phyloP scores from a whole-genome alignment of 306 rosid genomes.

The Nissolia schottii region DNA sequence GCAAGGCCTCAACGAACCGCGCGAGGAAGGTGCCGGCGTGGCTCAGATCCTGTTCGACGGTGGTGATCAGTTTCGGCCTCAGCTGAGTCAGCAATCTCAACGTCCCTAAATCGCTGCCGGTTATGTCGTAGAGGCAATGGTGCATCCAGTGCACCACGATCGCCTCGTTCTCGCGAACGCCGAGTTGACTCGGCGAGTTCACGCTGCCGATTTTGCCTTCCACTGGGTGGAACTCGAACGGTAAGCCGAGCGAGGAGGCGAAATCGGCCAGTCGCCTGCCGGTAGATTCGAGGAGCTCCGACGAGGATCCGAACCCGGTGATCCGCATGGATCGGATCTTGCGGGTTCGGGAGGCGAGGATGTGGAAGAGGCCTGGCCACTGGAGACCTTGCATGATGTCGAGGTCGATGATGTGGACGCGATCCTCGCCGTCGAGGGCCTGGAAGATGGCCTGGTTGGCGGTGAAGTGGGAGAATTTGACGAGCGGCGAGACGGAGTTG shows the following conservation, averaged over 20 bases:
- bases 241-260: conserved; percentile 71
- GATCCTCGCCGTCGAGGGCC: conserved; percentile 86
- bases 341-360: conserved; percentile 74
- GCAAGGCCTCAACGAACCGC: conserved; percentile 96
- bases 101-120: conserved; percentile 84
- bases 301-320: conserved; percentile 89
- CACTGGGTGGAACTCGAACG: conserved; percentile 77
- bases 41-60: conserved; percentile 90
- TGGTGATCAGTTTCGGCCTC: conserved; percentile 73
- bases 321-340: conserved; percentile 84
- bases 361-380: conserved; percentile 98
- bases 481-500: conserved; percentile 81
- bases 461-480: conserved; percentile 96
- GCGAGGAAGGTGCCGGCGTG: conserved; percentile 79
- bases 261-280: conserved; percentile 89
- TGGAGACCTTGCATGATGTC: conserved; percentile 99
- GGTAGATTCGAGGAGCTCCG: conserved; percentile 77
- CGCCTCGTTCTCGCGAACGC: conserved; percentile 55
- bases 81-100: conserved; percentile 52
- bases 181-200: conserved; percentile 68
- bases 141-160: conserved; percentile 98
- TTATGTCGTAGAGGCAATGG: conserved; percentile 85
- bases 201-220: conserved; percentile 91
- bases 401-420: conserved; percentile 86
- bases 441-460: conserved; percentile 97